Evolutionary conservation across 202 grass and related monocot genomes (phyloP), one percentile per base, ranked within the genome.

Genomic region (Thinopyrum obtusiflorum): DNA sequence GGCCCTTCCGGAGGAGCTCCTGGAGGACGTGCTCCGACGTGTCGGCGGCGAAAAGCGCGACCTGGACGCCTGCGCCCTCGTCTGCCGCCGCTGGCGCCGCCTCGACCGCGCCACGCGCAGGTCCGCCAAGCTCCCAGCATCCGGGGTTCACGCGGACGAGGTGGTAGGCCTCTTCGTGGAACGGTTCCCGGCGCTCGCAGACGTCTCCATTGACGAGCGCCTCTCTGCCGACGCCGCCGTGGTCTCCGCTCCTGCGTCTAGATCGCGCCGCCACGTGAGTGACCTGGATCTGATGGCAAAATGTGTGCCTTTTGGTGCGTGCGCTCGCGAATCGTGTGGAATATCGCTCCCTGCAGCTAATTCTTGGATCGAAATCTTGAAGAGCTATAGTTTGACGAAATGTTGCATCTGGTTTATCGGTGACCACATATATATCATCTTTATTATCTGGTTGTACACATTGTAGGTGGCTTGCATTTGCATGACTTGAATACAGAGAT

Each of bases 41-140:
- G 80, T 97, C 4, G 87, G 87, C 20, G 36, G 7, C 27, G 68
- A 44, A 67, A 94, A 97, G 80, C 55, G 83, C 55, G 92, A 97
- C 86, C 84, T 79, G 17, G 95, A 93, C 77, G 82, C 90, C 25
- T 97, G 89, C 76, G 42, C 92, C 20, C 87, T 97, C 51, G 90
- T 93, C 18, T 97, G 92, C 82, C 85, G 83, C 77, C 86, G 88
- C 47, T 97, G 95, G 95, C 78, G 68, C 80, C 73, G 69, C 72
- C 81, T 89, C 25, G 95, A 97, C 55, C 91, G 91, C 53, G 81
- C 83, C 9, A 89, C 83, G 21, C 90, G 89, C 62, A 83, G 89
- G 6, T 60, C 55, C 59, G 84, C 89, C 46, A 86, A 76, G 78
- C 90, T 95, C 31, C 83, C 88, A 2, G 91, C 91, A 6, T 93